Conservation (phyloP, 169 alveolate species). For the Plasmodium berghei region DNA sequence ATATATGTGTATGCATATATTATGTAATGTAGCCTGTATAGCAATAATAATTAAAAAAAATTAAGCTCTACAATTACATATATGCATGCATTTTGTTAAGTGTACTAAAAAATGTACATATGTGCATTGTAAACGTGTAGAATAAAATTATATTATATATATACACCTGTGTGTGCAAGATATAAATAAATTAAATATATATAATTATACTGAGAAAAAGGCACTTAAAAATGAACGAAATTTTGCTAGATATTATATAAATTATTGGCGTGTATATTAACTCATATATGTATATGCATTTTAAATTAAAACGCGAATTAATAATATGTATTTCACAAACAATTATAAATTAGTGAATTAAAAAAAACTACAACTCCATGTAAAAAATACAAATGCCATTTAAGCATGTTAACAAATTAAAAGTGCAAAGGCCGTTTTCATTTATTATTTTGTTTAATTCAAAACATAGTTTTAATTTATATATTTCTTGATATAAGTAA, state of each 20-base stretch:
- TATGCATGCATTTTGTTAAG: neutral
- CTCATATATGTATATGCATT: neutral
- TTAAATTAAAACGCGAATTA: neutral
- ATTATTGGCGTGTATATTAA: conserved; percentile 5
- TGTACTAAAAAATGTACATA: neutral
- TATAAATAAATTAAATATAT: neutral
- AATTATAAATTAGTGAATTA: conserved; percentile 31
- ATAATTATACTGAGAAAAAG: conserved; percentile 24
- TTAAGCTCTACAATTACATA: neutral
- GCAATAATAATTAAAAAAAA: conserved; percentile 1
- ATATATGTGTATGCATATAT: no score
- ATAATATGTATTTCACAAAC: conserved; percentile 31
- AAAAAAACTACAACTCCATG: neutral
- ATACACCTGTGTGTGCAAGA: neutral
- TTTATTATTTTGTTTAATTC: conserved; percentile 8
- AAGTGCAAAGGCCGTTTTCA: conserved; percentile 5
- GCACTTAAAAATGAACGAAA: conserved; percentile 29
- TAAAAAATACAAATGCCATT: neutral
- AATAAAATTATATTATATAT: conserved; percentile 6
- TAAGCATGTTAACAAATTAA: neutral
- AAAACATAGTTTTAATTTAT: neutral
- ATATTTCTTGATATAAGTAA: neutral
- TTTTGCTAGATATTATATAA: neutral
- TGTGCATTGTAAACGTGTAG: neutral
- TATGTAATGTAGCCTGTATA: no score